phyloP scores from a whole-genome alignment of 176 grass and related monocot genomes.

The Bolboschoenus planiculmis region DNA sequence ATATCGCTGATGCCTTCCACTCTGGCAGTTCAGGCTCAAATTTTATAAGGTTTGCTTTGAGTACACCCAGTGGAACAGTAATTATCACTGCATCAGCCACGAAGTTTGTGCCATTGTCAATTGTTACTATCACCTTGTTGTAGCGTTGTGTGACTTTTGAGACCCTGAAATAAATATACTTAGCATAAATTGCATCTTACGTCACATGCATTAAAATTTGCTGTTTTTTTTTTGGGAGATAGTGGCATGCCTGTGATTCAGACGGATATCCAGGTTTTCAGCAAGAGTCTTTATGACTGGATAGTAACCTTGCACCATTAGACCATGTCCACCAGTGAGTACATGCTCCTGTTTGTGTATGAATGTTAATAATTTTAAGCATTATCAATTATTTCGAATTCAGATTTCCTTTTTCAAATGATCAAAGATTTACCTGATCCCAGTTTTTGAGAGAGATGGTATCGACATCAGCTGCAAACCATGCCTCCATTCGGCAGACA shows the following conservation, averaged over 20 bases:
- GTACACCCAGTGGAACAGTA: conserved; percentile 80
- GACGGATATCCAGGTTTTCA: conserved; percentile 58
- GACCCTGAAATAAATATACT: conserved; percentile 43
- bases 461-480: conserved; percentile 95
- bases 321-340: conserved; percentile 93
- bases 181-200: not conserved
- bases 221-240: not conserved
- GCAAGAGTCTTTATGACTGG: conserved; percentile 89
- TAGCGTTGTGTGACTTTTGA: conserved; percentile 38
- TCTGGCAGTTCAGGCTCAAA: conserved; percentile 70
- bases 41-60: conserved; percentile 83
- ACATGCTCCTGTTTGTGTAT: conserved; percentile 58
- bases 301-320: conserved; percentile 92
- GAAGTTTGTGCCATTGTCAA: conserved; percentile 49
- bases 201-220: conserved; percentile 8
- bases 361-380: not conserved
- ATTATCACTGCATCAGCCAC: conserved; percentile 70
- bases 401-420: conserved; percentile 1
- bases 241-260: conserved; percentile 64
- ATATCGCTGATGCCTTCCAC: conserved; percentile 80
- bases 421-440: conserved; percentile 65
- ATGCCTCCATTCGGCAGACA: conserved; percentile 78
- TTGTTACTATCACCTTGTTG: conserved; percentile 50
- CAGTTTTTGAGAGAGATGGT: conserved; percentile 93
- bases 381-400: conserved; percentile 9